Conservation (phyloP, 2,329 filamentous ascomycete species). For the Hymenoscyphus fraxineus region DNA sequence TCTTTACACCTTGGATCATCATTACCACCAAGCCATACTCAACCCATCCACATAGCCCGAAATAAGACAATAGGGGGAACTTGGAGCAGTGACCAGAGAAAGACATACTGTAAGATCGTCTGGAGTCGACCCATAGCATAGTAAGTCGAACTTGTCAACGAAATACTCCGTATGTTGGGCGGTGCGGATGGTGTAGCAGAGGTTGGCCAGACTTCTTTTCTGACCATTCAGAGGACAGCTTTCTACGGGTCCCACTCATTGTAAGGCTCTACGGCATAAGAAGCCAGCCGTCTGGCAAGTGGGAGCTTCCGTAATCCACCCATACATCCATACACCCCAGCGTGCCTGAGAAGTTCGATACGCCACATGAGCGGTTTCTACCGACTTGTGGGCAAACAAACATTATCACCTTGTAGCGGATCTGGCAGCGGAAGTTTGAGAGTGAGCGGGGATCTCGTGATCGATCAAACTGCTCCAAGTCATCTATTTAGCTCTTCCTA, state of each 20-base stretch:
- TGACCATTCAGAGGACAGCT: too few relatives aligned
- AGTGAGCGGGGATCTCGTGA: background rate
- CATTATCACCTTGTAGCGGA: constrained; percentile 7
- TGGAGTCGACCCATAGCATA: background rate
- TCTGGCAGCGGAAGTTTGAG: constrained; percentile 19
- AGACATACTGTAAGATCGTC: background rate
- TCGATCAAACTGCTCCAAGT: constrained; percentile 10
- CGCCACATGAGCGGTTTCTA: background rate
- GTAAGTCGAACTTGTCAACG: too few relatives aligned
- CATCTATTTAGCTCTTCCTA: constrained; percentile 5
- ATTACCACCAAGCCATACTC: background rate
- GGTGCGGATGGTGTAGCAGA: too few relatives aligned
- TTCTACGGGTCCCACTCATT: too few relatives aligned
- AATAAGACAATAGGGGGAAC: background rate
- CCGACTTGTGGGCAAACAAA: background rate
- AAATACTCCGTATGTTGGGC: too few relatives aligned
- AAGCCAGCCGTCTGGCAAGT: too few relatives aligned
- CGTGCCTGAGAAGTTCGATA: too few relatives aligned
- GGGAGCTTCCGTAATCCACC: too few relatives aligned
- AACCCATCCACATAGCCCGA: background rate
- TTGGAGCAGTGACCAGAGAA: background rate
- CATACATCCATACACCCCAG: too few relatives aligned
- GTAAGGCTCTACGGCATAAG: too few relatives aligned
- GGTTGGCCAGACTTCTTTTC: too few relatives aligned
- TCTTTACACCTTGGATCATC: too few relatives aligned